Evolutionary conservation across 257 asterid species (phyloP).

Genomic region (Przewalskia tangutica): DNA sequence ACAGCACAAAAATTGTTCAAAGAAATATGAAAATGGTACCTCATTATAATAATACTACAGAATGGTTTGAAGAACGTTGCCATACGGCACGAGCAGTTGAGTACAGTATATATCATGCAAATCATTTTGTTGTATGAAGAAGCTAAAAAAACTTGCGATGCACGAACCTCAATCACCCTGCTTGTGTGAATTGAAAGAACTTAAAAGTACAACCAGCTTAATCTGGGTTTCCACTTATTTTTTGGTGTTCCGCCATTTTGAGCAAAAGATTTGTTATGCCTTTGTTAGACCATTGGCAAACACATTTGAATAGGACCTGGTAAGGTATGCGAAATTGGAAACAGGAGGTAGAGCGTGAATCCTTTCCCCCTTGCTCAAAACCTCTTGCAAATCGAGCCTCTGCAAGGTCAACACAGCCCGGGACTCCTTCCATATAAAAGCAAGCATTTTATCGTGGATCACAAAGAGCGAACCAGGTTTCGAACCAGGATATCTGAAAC

Average conservation of each 20-base stretch:
- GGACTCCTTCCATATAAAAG: slow-evolving; percentile 76
- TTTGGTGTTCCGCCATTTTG: background rate
- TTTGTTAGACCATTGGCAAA: slow-evolving; percentile 42
- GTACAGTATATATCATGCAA: background rate
- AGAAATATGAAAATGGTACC: background rate
- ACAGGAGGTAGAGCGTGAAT: slow-evolving; percentile 67
- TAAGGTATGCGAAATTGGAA: slow-evolving; percentile 70
- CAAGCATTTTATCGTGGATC: slow-evolving; percentile 50
- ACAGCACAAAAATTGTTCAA: background rate
- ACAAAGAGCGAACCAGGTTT: slow-evolving; percentile 86
- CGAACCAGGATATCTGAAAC: slow-evolving; percentile 86
- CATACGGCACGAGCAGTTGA: background rate
- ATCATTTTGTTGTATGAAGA: background rate
- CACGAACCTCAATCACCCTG: background rate
- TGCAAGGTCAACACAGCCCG: slow-evolving; percentile 59
- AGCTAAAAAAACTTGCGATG: background rate
- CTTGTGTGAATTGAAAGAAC: background rate
- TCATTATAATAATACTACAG: background rate
- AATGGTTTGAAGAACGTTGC: background rate
- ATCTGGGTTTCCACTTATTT: background rate
- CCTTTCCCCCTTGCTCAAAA: slow-evolving; percentile 68
- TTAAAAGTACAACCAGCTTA: background rate
- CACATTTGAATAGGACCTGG: slow-evolving; percentile 81
- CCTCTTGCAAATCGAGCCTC: slow-evolving; percentile 64
- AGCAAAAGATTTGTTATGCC: slow-evolving; percentile 21